Conservation (phyloP, 345 rosid genomes). For the Hibiscus trionum region DNA sequence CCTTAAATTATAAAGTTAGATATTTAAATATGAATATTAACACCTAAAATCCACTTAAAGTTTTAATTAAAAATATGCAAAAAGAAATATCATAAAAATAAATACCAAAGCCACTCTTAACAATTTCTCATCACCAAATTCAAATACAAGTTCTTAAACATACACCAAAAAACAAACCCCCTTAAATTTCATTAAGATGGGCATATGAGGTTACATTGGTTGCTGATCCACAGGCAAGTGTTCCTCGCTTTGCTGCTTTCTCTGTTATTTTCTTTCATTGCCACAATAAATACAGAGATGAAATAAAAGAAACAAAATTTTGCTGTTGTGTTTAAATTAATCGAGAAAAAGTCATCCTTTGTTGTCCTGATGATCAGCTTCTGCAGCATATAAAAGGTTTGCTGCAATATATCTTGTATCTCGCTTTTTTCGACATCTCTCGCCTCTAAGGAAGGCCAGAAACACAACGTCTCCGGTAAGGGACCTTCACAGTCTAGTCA, state of each 20-base stretch:
- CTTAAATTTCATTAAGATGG: neutral
- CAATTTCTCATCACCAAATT: too few species aligned
- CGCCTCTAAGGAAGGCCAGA: neutral
- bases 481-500: neutral
- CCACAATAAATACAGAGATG: neutral
- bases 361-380: conserved; percentile 4
- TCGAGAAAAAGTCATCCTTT: neutral
- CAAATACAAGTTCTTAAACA: too few species aligned
- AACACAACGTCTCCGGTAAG: neutral
- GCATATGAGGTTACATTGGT: neutral
- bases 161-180: neutral
- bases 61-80: too few species aligned
- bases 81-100: too few species aligned
- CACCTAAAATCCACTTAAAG: too few species aligned
- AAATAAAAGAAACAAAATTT: neutral
- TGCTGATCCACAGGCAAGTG: neutral
- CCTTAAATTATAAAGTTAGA: too few species aligned
- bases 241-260: too few species aligned
- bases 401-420: conserved; percentile 10
- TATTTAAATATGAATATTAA: too few species aligned
- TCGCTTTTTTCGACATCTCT: neutral
- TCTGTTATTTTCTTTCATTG: neutral
- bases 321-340: neutral
- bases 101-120: too few species aligned
- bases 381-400: conserved; percentile 15